A percentile compares a stretch with the other conserved stretches of the same genome.
Conservation (phyloP, 306 rosid genomes). For the Rosa multiflora region DNA sequence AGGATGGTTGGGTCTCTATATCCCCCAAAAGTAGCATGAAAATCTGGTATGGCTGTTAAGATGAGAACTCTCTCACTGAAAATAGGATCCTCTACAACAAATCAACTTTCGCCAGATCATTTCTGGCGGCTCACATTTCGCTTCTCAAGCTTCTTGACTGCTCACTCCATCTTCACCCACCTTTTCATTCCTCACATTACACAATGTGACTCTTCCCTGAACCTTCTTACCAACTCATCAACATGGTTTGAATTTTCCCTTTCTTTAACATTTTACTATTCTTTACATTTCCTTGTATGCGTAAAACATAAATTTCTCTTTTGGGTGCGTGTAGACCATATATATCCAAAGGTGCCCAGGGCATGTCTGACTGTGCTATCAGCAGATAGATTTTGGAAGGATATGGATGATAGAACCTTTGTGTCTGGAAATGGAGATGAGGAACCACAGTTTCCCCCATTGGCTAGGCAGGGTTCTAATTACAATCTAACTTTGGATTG, state of each 20-base stretch:
- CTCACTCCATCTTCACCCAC: not conserved
- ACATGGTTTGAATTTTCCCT: not conserved
- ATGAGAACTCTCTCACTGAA: conserved; percentile 24
- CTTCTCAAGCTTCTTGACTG: conserved; percentile 11
- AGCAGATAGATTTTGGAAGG: not conserved
- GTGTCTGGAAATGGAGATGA: conserved; percentile 35
- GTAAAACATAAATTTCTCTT: not conserved
- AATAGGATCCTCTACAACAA: conserved; percentile 30
- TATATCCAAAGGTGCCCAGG: not conserved
- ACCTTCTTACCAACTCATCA: not conserved
- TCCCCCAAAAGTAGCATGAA: conserved; percentile 37
- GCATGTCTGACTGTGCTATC: not conserved
- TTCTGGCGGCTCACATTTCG: conserved; percentile 41
- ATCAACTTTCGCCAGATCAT: conserved; percentile 24
- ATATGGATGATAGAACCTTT: conserved; percentile 28
- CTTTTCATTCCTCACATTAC: not conserved
- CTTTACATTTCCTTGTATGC: not conserved
- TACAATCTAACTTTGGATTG: conserved; percentile 30
- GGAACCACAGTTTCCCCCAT: conserved; percentile 22
- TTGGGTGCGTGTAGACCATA: not conserved
- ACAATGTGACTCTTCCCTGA: not conserved
- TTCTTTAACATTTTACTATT: not conserved
- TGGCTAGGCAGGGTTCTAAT: conserved; percentile 20
- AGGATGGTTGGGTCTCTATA: conserved; percentile 15
- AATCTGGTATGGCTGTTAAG: conserved; percentile 40